These are phyloP conservation scores for Boletus subcaerulescens DNA, from an alignment of 768 basidiomycete genomes.

Conservation along the genomic window DNA sequence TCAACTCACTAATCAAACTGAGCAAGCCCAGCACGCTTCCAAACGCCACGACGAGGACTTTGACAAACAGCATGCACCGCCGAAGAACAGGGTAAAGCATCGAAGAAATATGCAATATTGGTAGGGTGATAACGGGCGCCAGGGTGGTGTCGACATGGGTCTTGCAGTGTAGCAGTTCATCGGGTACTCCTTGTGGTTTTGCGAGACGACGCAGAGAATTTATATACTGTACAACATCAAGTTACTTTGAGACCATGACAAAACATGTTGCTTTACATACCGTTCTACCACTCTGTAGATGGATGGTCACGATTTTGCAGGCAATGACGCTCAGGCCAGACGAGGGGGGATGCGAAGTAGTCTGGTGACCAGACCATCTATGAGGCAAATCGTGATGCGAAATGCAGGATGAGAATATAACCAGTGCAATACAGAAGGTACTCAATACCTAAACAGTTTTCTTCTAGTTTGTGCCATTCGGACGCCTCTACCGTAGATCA, in stretches of 20 bases:
- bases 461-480: conserved; percentile 80
- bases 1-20: conserved; percentile 77
- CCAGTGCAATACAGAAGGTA: neutral
- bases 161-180: conserved; percentile 84
- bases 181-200: conserved; percentile 62
- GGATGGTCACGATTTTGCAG: conserved; percentile 97
- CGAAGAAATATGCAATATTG: neutral
- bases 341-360: neutral
- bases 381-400: neutral
- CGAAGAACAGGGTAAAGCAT: conserved; percentile 97
- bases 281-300: conserved; percentile 75
- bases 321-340: conserved; percentile 91
- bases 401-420: neutral
- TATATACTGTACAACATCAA: conserved; percentile 24
- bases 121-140: neutral
- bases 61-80: conserved; percentile 88
- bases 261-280: conserved; percentile 43
- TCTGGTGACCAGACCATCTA: too few relatives aligned
- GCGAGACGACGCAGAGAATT: conserved; percentile 95
- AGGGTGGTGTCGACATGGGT: too few relatives aligned
- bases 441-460: neutral
- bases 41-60: conserved; percentile 93
- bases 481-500: conserved; percentile 94
- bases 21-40: conserved; percentile 89
- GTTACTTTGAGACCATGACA: neutral